Evolutionary conservation across 345 rosid species (phyloP).

Genomic region (Toxicodendron radicans): DNA sequence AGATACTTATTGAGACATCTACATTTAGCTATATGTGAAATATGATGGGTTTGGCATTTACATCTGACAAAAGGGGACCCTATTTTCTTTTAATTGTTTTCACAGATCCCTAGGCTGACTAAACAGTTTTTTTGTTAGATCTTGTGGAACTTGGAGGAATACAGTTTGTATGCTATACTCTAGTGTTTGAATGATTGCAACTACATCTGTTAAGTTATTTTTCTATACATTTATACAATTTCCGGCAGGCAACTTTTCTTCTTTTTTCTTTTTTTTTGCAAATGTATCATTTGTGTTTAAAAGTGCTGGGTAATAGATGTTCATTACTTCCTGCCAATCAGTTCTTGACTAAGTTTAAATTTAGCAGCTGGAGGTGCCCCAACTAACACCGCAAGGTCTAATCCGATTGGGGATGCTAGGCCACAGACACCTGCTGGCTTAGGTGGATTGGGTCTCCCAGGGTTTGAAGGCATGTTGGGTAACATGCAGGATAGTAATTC

Average conservation of each 20-base stretch:
- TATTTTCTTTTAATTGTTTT: not conserved
- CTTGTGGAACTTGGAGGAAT: not conserved
- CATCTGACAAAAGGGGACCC: not conserved
- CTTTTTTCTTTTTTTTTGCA: not conserved
- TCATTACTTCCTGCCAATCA: not conserved
- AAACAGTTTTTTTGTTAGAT: not conserved
- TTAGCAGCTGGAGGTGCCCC: slow-evolving; percentile 51
- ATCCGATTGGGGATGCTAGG: slow-evolving; percentile 47
- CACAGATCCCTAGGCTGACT: not conserved
- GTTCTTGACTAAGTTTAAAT: slow-evolving; percentile 19
- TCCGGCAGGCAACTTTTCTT: not conserved
- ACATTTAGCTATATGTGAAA: not conserved
- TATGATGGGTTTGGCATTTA: not conserved
- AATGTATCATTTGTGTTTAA: not conserved
- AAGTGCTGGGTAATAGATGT: not conserved
- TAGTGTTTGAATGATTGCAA: not conserved
- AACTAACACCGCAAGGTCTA: slow-evolving; percentile 46
- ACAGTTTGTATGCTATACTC: not conserved
- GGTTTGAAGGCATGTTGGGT: slow-evolving; percentile 48
- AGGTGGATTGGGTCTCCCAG: slow-evolving; percentile 59
- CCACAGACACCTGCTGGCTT: slow-evolving; percentile 55
- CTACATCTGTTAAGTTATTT: not conserved
- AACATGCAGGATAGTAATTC: slow-evolving; percentile 42
- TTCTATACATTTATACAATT: no score
- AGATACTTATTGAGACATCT: not conserved